A percentile compares a stretch with the other conserved stretches of the same genome.
Conservation (phyloP, 805 yeast genomes). For the Teunomyces panamensis region DNA sequence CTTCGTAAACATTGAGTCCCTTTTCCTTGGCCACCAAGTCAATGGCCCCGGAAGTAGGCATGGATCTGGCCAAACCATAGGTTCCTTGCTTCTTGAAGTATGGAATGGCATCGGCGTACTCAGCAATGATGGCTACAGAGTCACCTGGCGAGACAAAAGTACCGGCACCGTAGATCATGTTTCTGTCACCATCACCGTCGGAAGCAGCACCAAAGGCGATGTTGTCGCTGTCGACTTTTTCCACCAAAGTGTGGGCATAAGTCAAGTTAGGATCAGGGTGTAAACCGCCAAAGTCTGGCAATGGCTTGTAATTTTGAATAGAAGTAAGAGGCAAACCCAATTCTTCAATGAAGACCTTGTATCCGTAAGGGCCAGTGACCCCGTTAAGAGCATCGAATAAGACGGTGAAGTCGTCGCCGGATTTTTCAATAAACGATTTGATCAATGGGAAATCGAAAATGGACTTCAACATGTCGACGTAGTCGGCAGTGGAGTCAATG, state of each 20-base stretch:
- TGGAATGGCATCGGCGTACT: conserved; percentile 86
- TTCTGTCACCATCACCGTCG: conserved; percentile 99
- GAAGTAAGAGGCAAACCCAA: conserved; percentile 69
- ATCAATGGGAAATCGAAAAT: conserved; percentile 88
- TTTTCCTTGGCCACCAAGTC: conserved; percentile 84
- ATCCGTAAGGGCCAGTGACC: conserved; percentile 95
- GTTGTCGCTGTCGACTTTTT: conserved; percentile 72
- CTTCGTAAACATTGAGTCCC: conserved; percentile 80
- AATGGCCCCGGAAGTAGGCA: conserved; percentile 95
- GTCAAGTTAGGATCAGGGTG: conserved; percentile 98
- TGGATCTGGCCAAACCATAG: conserved; percentile 90
- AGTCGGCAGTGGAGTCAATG: conserved; percentile 77
- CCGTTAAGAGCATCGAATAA: conserved; percentile 92
- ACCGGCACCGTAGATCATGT: conserved; percentile 95
- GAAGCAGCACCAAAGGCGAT: conserved; percentile 97
- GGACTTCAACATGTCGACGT: conserved; percentile 71
- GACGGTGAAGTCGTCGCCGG: conserved; percentile 57
- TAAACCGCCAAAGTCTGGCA: conserved; percentile 93
- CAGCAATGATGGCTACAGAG: conserved; percentile 95
- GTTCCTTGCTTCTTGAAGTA: conserved; percentile 84
- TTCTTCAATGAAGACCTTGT: conserved; percentile 77
- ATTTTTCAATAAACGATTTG: conserved; percentile 56
- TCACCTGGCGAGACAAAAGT: conserved; percentile 98
- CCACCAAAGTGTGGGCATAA: conserved; percentile 85
- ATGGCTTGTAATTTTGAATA: conserved; percentile 76